Evolutionary conservation across 2,329 filamentous ascomycete species (phyloP).

Genomic region (Diaporthe batatas): DNA sequence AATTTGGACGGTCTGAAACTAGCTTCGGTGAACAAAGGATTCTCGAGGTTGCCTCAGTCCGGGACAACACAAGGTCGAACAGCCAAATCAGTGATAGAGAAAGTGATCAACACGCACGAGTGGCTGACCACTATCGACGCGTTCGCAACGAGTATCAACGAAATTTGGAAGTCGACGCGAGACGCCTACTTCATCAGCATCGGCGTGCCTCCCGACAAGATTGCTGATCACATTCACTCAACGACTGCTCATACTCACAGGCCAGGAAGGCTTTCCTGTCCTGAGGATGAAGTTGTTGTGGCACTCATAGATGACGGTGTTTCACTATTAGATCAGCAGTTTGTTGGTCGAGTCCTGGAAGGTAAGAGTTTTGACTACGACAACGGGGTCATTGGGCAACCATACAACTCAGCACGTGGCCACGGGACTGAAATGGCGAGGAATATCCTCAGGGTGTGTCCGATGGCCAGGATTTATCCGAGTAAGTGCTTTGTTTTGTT

Average conservation of each 20-base stretch:
- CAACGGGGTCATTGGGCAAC: not conserved
- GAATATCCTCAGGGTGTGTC: slow-evolving; percentile 3
- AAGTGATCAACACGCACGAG: not conserved
- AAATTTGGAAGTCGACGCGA: not conserved
- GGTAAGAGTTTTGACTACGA: slow-evolving; percentile 18
- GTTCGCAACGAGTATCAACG: not conserved
- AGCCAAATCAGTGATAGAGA: fast-evolving
- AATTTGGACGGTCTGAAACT: not conserved
- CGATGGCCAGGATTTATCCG: slow-evolving; percentile 18
- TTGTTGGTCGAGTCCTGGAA: not conserved
- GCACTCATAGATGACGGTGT: slow-evolving; percentile 29
- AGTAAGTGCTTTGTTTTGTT: not conserved
- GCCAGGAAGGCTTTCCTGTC: no score
- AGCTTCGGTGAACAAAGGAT: not conserved
- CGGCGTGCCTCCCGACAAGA: not conserved
- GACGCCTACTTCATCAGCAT: not conserved
- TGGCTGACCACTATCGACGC: slow-evolving; percentile 1
- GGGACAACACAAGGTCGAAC: not conserved
- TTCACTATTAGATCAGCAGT: not conserved
- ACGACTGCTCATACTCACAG: not conserved
- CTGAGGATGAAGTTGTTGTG: not conserved
- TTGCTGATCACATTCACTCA: no score
- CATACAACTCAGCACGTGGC: not conserved
- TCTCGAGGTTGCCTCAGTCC: fast-evolving
- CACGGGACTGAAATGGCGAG: slow-evolving; percentile 28